These are phyloP conservation scores for Xylariaceae sp. DNA, from an alignment of 2,329 filamentous ascomycete species.

Conservation along the genomic window DNA sequence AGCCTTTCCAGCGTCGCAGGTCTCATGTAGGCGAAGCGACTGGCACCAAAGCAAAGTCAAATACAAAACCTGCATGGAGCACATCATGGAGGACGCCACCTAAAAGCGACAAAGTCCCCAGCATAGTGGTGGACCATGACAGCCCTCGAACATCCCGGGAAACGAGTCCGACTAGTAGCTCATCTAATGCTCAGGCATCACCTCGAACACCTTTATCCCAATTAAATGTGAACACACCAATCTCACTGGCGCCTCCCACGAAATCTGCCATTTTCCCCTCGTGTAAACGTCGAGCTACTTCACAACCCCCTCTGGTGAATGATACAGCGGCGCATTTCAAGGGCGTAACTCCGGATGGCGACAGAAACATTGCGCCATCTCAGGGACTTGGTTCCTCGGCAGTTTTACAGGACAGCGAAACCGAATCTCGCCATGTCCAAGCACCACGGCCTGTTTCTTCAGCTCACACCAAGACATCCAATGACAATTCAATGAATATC, in stretches of 20 bases:
- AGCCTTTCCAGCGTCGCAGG: constrained; percentile 49
- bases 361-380: no score
- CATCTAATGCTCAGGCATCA: constrained; percentile 35
- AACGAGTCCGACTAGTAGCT: constrained; percentile 37
- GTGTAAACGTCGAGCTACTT: no score
- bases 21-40: constrained; percentile 27
- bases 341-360: no score
- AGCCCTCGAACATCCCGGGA: constrained; percentile 34
- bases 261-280: constrained; percentile 32
- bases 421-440: no score
- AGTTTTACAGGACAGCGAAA: no score
- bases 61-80: constrained; percentile 19
- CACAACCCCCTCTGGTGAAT: constrained; percentile 33
- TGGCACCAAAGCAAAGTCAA: constrained; percentile 21
- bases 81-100: constrained; percentile 22
- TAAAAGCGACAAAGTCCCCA: constrained; percentile 32
- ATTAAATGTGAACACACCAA: constrained; percentile 45
- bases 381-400: no score
- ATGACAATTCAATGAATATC: constrained; percentile 44
- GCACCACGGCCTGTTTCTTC: no score
- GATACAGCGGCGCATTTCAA: not conserved
- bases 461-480: constrained; percentile 37
- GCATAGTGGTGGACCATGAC: constrained; percentile 32
- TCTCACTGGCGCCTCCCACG: constrained; percentile 52
- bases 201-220: constrained; percentile 42